These are phyloP conservation scores for Punctularia strigosozonata DNA, from an alignment of 768 basidiomycete genomes.

Conservation along the genomic window DNA sequence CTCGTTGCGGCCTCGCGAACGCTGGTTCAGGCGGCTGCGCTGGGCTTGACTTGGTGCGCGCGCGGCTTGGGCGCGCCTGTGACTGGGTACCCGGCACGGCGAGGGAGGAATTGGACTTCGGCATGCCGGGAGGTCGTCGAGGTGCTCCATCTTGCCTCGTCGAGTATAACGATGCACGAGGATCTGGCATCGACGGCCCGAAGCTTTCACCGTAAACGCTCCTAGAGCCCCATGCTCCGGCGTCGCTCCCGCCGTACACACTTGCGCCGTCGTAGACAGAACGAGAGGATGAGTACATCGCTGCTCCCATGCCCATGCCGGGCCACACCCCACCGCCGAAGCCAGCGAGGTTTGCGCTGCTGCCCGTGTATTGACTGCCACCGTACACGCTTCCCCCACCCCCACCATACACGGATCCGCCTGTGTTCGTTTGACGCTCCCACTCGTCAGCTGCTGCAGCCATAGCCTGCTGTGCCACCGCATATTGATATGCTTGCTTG, in stretches of 20 bases:
- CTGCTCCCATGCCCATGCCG: constrained; percentile 30
- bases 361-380: constrained; percentile 24
- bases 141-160: no score
- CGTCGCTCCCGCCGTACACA: constrained; percentile 43
- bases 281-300: constrained; percentile 41
- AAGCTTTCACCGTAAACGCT: constrained; percentile 66
- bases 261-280: constrained; percentile 38
- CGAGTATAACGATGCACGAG: no score
- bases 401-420: constrained; percentile 28
- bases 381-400: constrained; percentile 39
- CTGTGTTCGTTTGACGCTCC: constrained; percentile 63
- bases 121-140: no score
- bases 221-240: constrained; percentile 37
- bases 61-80: no score
- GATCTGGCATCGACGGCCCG: constrained; percentile 22
- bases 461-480: constrained; percentile 86
- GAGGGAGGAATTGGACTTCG: no score
- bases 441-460: constrained; percentile 83
- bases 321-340: constrained; percentile 30
- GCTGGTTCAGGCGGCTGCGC: background rate
- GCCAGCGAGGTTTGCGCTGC: constrained; percentile 18
- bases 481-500: constrained; percentile 84
- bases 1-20: background rate
- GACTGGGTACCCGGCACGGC: no score
- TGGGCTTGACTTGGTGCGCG: background rate